Conservation (phyloP, 345 rosid genomes). For the Eucalyptus curtisii region DNA sequence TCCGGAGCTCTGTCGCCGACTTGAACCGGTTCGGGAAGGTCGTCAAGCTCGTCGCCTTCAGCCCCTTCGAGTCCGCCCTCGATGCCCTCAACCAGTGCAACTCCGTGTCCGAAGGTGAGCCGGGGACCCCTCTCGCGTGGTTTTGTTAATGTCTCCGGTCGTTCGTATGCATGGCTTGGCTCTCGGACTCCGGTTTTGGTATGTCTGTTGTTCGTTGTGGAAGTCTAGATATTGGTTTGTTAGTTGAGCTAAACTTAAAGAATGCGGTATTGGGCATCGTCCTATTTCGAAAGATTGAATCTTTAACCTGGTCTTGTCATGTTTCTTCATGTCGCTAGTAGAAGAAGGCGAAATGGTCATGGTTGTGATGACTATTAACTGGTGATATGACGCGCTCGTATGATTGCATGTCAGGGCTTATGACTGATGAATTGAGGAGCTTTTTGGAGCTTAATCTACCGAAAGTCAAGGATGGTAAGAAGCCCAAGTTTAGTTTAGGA, state of each 20-base stretch:
- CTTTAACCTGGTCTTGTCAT: not conserved
- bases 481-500: conserved; percentile 68
- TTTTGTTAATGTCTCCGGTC: not conserved
- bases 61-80: conserved; percentile 50
- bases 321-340: not conserved
- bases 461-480: conserved; percentile 76
- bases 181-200: not conserved
- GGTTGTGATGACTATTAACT: not conserved
- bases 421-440: conserved; percentile 82
- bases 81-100: conserved; percentile 76
- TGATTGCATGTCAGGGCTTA: conserved; percentile 9
- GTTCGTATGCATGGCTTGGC: not conserved
- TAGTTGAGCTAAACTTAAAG: not conserved
- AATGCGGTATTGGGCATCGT: not conserved
- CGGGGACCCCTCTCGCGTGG: not conserved
- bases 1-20: conserved; percentile 57
- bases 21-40: conserved; percentile 72
- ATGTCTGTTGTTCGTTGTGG: not conserved
- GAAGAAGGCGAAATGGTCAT: not conserved
- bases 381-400: not conserved
- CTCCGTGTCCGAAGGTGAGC: conserved; percentile 72
- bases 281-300: not conserved
- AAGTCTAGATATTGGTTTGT: not conserved
- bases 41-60: conserved; percentile 61
- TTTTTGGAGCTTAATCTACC: conserved; percentile 87